Percentiles rank a stretch among this genome's conserved stretches.
Conservation (phyloP, 2,329 filamentous ascomycete genomes). For the Chaetomiaceae sp. region DNA sequence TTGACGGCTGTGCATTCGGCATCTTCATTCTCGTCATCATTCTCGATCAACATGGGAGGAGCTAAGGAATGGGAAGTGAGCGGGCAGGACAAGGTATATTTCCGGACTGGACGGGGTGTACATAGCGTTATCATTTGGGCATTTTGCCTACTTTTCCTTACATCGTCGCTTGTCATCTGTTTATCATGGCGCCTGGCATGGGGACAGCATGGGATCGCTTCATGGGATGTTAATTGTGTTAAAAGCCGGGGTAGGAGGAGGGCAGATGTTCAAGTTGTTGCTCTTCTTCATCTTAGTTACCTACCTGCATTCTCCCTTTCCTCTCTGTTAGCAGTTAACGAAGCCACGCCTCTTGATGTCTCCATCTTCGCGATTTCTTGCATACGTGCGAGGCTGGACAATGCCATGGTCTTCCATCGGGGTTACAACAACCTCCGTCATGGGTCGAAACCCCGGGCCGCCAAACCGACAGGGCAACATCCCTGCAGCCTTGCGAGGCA, state of each 20-base stretch:
- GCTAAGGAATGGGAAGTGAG: not conserved
- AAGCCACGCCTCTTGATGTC: not conserved
- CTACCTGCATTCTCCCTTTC: not conserved
- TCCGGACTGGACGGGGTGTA: not conserved
- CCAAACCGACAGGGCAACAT: too few species aligned
- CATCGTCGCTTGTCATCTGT: not conserved
- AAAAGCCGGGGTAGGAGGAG: not conserved
- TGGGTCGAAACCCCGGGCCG: too few species aligned
- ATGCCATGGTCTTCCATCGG: too few species aligned
- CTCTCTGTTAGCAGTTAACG: not conserved
- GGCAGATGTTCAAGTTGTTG: not conserved
- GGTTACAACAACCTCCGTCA: too few species aligned
- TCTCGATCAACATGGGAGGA: not conserved
- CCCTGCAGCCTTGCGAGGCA: not conserved
- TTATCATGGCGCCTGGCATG: not conserved
- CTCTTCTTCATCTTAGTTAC: not conserved
- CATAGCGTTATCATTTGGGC: constrained; percentile 6
- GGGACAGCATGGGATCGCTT: not conserved
- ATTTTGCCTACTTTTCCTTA: not conserved
- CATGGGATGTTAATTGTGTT: not conserved
- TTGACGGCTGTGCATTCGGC: not conserved
- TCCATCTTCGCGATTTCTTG: too few species aligned
- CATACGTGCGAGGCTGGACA: too few species aligned
- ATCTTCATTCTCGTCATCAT: not conserved
- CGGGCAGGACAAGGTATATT: not conserved